Evolutionary conservation across 805 yeast species (phyloP).

Genomic region (Suhomyces sp.): DNA sequence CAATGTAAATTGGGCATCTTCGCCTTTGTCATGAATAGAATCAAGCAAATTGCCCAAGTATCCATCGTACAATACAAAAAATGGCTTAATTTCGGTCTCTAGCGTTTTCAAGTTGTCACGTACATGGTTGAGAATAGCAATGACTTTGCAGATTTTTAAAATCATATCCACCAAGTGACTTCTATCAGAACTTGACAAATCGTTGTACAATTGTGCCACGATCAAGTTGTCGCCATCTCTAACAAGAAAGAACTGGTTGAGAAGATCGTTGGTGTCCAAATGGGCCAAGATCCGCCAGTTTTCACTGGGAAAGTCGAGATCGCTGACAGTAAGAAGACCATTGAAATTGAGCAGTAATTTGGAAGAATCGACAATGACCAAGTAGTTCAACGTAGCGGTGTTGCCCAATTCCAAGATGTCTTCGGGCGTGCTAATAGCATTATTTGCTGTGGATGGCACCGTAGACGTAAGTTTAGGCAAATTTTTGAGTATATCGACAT

Average conservation of each 20-base stretch:
- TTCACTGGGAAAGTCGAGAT: slow-evolving; percentile 19
- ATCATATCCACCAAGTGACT: slow-evolving; percentile 21
- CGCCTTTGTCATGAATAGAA: slow-evolving; percentile 13
- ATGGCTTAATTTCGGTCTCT: slow-evolving; percentile 22
- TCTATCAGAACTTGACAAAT: slow-evolving; percentile 8
- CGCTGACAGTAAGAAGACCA: slow-evolving; percentile 26
- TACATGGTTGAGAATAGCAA: slow-evolving; percentile 24
- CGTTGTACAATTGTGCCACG: slow-evolving; percentile 12
- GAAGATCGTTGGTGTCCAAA: slow-evolving; percentile 20
- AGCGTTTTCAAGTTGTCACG: slow-evolving; percentile 18
- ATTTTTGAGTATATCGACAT: slow-evolving; percentile 25
- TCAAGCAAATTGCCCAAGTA: slow-evolving; percentile 33
- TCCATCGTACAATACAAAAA: slow-evolving; percentile 27
- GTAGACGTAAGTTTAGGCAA: slow-evolving; percentile 36
- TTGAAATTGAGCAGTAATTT: slow-evolving; percentile 30
- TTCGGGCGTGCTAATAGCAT: slow-evolving; percentile 4
- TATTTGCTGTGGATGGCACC: slow-evolving; percentile 7
- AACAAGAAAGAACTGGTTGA: slow-evolving; percentile 26
- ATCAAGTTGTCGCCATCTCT: slow-evolving; percentile 12
- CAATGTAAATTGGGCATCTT: slow-evolving; percentile 4
- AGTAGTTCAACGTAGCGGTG: slow-evolving; percentile 18
- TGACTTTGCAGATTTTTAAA: slow-evolving; percentile 22
- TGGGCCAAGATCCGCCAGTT: slow-evolving; percentile 16
- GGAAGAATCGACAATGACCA: slow-evolving; percentile 23
- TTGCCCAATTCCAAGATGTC: slow-evolving; percentile 9